phyloP scores from a whole-genome alignment of 1,284 basidiomycete genomes.

The Peniophora sp. region DNA sequence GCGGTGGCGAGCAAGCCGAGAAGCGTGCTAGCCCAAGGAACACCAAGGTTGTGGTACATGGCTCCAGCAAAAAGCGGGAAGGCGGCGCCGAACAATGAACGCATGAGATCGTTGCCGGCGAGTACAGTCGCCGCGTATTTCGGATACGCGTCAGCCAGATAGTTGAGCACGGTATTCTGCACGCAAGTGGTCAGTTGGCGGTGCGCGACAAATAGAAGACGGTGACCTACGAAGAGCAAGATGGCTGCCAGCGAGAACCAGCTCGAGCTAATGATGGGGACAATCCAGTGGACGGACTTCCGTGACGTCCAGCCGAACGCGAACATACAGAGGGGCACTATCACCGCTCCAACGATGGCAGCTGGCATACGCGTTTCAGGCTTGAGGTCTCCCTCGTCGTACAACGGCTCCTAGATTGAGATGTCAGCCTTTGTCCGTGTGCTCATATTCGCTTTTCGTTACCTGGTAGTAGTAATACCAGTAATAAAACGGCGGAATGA shows the following conservation, averaged over 20 bases:
- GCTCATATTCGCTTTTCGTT: too few relatives aligned
- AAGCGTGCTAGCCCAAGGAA: constrained; percentile 23
- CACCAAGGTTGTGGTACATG: constrained; percentile 25
- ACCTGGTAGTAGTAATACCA: constrained; percentile 7
- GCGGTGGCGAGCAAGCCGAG: constrained; percentile 22
- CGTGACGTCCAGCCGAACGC: constrained; percentile 34
- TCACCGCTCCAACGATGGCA: constrained; percentile 26
- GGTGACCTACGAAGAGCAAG: constrained; percentile 22
- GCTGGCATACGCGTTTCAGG: constrained; percentile 37
- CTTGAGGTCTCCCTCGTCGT: constrained; percentile 12
- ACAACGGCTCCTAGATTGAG: constrained; percentile 13
- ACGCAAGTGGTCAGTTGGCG: constrained; percentile 17
- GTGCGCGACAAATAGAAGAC: neutral
- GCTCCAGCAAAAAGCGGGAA: constrained; percentile 28
- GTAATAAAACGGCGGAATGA: constrained; percentile 9
- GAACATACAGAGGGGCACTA: constrained; percentile 33
- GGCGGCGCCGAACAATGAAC: constrained; percentile 24
- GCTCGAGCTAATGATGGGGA: constrained; percentile 16
- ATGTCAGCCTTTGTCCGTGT: too few relatives aligned
- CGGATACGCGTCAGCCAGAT: constrained; percentile 22
- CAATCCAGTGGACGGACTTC: constrained; percentile 21
- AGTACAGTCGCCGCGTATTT: constrained; percentile 27
- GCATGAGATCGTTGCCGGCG: constrained; percentile 27
- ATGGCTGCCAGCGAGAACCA: constrained; percentile 18
- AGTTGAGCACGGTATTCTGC: constrained; percentile 8